phyloP scores from a whole-genome alignment of 495 filamentous ascomycete genomes.

The Penicillium mononematosum region DNA sequence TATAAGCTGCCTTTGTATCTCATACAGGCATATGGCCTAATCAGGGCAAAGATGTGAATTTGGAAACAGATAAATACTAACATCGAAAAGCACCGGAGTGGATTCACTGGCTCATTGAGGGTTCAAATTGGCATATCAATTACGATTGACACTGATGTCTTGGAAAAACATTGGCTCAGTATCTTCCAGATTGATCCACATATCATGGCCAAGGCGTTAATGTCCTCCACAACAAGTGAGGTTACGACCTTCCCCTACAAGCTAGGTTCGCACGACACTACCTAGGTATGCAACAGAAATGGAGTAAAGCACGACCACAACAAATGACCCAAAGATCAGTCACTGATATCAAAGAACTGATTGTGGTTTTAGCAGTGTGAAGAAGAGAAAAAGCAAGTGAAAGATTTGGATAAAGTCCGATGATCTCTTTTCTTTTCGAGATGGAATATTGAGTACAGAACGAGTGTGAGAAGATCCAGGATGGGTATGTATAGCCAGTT shows the following conservation, averaged over 20 bases:
- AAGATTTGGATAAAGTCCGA: background rate
- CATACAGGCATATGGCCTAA: too few relatives aligned
- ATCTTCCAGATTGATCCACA: background rate
- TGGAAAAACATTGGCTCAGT: background rate
- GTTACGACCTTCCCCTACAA: background rate
- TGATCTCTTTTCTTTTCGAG: background rate
- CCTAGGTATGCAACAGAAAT: background rate
- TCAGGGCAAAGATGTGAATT: too few relatives aligned
- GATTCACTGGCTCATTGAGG: too few relatives aligned
- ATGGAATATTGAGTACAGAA: background rate
- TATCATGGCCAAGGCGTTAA: background rate
- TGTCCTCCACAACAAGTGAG: background rate
- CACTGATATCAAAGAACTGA: background rate
- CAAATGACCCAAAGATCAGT: background rate
- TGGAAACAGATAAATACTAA: too few relatives aligned
- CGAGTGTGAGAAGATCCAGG: background rate
- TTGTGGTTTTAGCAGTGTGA: background rate
- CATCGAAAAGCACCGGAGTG: too few relatives aligned
- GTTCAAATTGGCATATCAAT: too few relatives aligned
- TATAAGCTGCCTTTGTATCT: too few relatives aligned
- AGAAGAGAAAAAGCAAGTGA: background rate
- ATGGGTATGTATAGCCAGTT: conserved; percentile 1
- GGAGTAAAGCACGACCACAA: background rate
- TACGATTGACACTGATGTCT: background rate
- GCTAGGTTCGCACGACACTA: background rate